Base-by-base conservation (phyloP, 1,284 basidiomycete species). In the Mycena citricolor region DNA sequence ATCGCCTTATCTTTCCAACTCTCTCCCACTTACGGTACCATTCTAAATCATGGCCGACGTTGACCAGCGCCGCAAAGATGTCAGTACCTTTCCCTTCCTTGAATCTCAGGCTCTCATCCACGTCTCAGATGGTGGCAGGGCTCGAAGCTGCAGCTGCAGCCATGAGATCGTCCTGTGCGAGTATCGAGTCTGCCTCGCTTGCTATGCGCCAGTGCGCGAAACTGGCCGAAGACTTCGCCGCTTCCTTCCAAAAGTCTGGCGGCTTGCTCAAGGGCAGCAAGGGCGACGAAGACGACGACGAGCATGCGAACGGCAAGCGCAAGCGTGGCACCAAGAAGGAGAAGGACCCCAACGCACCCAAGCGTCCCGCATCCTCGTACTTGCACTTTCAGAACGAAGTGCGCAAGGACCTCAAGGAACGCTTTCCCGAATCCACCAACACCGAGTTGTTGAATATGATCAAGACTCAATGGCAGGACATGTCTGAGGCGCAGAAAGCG, bases 361-460 rank as follows among this genome's bases (percentile, higher is more conserved):
- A 97, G 68, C 84, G 93, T 13, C 93, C 95, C 20, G 79, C 94
- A 16, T 92, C 91, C 14, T 94, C 94, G 14, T 99, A 97, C 72
- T 83, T 99, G 62, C 74, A 97, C 57, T 99, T 89, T 77, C 95
- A 97, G 68, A 97, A 97, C 64, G 86, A 90, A 32, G 77, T 94
- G 48, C 85, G 94, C 58, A 79, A 83, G 51, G 69, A 79, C 52
- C 72, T 90, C 57, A 83, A 84, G 69, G 70, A 70, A 35, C 67
- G 75, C 55, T 70, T 88, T 62, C 86, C 89, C 4, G 67, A 69
- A 8, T 67, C 90, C 48, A 66, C 77, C 31, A 85, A 94, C 61
- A 67, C 76, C 42, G 91, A 94, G 51, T 68, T 95, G 20, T 69
- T 94, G 52, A 63, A 64, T 33, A 64, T 86, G 54, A 88, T 95